Evolutionary conservation across 495 filamentous ascomycete species (phyloP).

Genomic region (Aspergillus conjunctus): DNA sequence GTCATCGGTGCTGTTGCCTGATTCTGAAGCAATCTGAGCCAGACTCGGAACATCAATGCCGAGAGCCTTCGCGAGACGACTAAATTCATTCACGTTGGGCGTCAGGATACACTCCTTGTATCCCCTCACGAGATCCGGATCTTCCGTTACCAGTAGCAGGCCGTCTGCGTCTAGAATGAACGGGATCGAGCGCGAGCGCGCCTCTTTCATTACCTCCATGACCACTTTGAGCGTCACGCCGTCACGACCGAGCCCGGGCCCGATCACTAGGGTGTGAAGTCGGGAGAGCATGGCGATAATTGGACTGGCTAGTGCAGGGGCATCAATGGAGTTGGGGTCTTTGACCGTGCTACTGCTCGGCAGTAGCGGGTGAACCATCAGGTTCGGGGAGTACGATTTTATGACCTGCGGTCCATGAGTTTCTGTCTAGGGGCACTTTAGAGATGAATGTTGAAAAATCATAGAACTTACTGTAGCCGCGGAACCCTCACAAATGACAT

Average conservation of each 20-base stretch:
- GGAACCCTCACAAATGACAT: constrained; percentile 91
- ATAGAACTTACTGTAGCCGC: constrained; percentile 59
- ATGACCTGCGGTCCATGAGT: constrained; percentile 59
- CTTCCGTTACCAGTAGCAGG: constrained; percentile 70
- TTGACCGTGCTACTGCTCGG: constrained; percentile 61
- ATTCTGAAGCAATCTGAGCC: constrained; percentile 43
- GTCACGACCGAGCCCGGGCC: constrained; percentile 89
- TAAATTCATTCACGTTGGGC: constrained; percentile 94
- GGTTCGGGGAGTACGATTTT: constrained; percentile 95
- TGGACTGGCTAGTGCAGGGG: constrained; percentile 62
- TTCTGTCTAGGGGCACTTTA: background rate
- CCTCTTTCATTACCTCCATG: constrained; percentile 75
- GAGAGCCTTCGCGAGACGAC: constrained; percentile 69
- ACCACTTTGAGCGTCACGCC: constrained; percentile 86
- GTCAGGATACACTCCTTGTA: constrained; percentile 88
- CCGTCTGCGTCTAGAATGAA: constrained; percentile 95
- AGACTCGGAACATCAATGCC: constrained; percentile 57
- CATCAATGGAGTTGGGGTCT: constrained; percentile 46
- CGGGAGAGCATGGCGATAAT: constrained; percentile 82
- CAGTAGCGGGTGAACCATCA: constrained; percentile 98
- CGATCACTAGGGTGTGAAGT: constrained; percentile 90
- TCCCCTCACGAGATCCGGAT: constrained; percentile 76
- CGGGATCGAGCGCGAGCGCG: constrained; percentile 69
- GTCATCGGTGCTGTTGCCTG: constrained; percentile 34
- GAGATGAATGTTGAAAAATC: background rate